Base-by-base conservation (phyloP, 257 asterid species). In the Fraxinus quadrangulata region DNA sequence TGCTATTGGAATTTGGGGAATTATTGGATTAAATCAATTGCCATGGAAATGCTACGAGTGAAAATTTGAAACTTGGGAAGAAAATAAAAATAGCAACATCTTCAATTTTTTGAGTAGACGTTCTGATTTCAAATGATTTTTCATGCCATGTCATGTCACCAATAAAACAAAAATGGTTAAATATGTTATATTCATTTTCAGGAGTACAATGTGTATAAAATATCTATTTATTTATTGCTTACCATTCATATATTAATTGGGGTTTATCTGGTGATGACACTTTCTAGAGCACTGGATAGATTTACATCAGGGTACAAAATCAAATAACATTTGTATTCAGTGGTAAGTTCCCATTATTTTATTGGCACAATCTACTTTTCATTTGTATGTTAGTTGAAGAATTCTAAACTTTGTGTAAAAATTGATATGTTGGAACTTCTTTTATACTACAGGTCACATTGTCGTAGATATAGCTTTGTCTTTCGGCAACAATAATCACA, bases 221-320 rank as follows among this genome's bases (percentile, higher is more conserved):
- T 26, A 1, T 26, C 28, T 26, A 26, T 26, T 26, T 26, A 26
- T 26, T 26, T 26, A 26, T 0, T 26, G 28, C 28, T 26, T 26
- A 26, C 28, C 28, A 26, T 26, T 26, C 28, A 26, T 26, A 26
- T 26, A 26, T 26, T 26, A 26, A 26, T 26, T 26, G 28, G 80
- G 83, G 78, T 84, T 84, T 86, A 79, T 82, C 86, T 6, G 90
- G 28, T 26, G 28, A 85, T 80, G 79, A 73, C 86, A 77, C 82
- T 66, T 90, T 92, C 81, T 92, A 96, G 97, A 90, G 85, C 73
- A 83, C 86, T 59, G 97, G 97, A 82, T 92, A 96, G 97, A 89
- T 90, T 78, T 88, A 84, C 81, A 84, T 88, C 36, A 84, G 91
- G 82, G 94, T 90, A 85, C 92, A 86, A 83, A 87, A 92, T 80